A percentile compares a stretch with the other conserved stretches of the same genome.
phyloP scores from a whole-genome alignment of 2,329 filamentous ascomycete genomes.

The Aulographum hederae region DNA sequence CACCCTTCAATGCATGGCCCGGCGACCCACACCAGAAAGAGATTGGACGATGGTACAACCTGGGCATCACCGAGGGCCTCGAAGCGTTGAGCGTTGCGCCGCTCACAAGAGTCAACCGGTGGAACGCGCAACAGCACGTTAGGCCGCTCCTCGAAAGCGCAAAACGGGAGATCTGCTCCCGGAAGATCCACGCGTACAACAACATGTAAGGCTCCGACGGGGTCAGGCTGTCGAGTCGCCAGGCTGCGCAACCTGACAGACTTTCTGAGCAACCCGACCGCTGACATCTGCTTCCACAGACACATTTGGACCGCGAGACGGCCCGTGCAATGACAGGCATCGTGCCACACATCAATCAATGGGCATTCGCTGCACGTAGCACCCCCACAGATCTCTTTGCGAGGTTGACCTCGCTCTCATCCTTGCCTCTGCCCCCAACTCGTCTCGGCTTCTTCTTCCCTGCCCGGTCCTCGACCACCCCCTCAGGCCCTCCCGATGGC shows the following conservation, averaged over 20 bases:
- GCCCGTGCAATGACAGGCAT: conserved; percentile 3
- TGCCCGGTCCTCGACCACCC: too few species aligned
- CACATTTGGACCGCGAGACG: conserved; percentile 6
- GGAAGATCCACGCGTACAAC: conserved; percentile 54
- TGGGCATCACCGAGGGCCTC: conserved; percentile 55
- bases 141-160: conserved; percentile 42
- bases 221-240: background rate
- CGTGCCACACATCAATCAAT: too few species aligned
- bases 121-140: conserved; percentile 41
- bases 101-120: conserved; percentile 46
- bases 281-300: conserved; percentile 1
- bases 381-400: too few species aligned
- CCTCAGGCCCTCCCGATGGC: too few species aligned
- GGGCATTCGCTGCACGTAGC: too few species aligned
- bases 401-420: too few species aligned
- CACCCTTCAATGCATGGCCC: conserved; percentile 62
- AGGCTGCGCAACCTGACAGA: background rate
- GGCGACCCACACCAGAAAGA: conserved; percentile 43
- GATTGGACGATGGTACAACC: conserved; percentile 68
- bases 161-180: conserved; percentile 48
- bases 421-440: too few species aligned
- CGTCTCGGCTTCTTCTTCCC: too few species aligned
- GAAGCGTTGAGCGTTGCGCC: conserved; percentile 57
- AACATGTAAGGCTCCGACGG: conserved; percentile 40
- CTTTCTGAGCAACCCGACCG: background rate